Evolutionary conservation across 257 asterid genomes (phyloP).

Genomic region (Scutellaria baicalensis): DNA sequence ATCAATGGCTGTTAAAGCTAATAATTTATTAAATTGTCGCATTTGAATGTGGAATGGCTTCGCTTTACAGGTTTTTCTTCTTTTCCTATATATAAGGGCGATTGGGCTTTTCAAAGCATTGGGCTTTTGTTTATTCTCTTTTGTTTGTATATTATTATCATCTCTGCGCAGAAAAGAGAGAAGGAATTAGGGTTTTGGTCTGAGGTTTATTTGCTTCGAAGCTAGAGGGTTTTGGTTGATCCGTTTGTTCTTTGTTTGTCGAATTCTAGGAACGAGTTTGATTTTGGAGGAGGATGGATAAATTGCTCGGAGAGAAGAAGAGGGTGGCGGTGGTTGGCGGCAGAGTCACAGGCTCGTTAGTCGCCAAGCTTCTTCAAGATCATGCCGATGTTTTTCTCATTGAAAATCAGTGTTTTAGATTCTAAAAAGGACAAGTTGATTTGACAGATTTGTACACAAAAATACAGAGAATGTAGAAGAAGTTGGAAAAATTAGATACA

Average conservation of each 20-base stretch:
- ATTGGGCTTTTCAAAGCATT: background rate
- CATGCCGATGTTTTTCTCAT: conserved; percentile 56
- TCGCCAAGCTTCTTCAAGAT: conserved; percentile 61
- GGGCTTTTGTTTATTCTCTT: background rate
- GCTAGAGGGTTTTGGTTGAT: background rate
- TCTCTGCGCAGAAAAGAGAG: no score
- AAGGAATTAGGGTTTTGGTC: background rate
- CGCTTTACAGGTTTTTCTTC: background rate
- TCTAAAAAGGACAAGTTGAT: no score
- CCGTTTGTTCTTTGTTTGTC: background rate
- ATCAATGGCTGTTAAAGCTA: background rate
- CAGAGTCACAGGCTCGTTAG: conserved; percentile 62
- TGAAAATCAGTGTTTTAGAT: no score
- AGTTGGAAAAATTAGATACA: no score
- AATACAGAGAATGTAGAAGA: no score
- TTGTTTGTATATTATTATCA: background rate
- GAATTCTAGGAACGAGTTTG: no score
- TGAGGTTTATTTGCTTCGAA: background rate
- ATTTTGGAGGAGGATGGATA: conserved; percentile 23
- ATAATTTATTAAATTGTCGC: no score
- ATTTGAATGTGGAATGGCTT: background rate
- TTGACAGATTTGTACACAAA: no score
- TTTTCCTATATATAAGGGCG: background rate
- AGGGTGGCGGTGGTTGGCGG: conserved; percentile 80
- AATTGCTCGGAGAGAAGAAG: conserved; percentile 35